Conservation (phyloP, 2,329 filamentous ascomycete species). For the Cryphonectria japonica region DNA sequence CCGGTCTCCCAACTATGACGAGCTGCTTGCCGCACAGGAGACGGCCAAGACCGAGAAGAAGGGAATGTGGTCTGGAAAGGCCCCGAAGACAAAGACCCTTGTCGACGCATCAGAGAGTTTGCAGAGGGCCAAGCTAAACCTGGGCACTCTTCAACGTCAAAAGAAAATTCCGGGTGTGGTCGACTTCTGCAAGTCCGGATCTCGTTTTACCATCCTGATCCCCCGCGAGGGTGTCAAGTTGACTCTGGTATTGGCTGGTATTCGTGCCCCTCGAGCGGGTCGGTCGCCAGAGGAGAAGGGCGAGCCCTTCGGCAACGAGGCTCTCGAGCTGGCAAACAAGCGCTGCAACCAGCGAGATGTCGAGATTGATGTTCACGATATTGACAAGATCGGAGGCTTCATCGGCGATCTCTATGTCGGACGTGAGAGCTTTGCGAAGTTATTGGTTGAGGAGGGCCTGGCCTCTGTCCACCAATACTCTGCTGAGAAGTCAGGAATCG, state of each 20-base stretch:
- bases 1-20: constrained; percentile 91
- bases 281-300: constrained; percentile 74
- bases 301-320: constrained; percentile 95
- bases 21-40: constrained; percentile 79
- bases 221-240: constrained; percentile 93
- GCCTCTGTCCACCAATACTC: constrained; percentile 93
- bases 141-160: constrained; percentile 84
- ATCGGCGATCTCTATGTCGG: constrained; percentile 93
- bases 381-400: constrained; percentile 96
- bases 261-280: constrained; percentile 85
- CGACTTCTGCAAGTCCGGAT: constrained; percentile 97
- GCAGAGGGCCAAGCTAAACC: constrained; percentile 94
- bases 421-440: constrained; percentile 93
- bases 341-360: constrained; percentile 93
- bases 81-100: constrained; percentile 80
- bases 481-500: constrained; percentile 92
- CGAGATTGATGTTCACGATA: constrained; percentile 91
- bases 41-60: constrained; percentile 84
- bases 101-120: constrained; percentile 89
- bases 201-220: constrained; percentile 88
- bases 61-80: constrained; percentile 93
- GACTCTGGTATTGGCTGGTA: constrained; percentile 91
- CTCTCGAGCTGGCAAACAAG: constrained; percentile 85
- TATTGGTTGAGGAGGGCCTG: constrained; percentile 90
- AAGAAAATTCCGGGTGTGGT: constrained; percentile 92